These are phyloP conservation scores for Pseudogymnoascus destructans DNA, from an alignment of 2,329 filamentous ascomycete species.

Conservation along the genomic window DNA sequence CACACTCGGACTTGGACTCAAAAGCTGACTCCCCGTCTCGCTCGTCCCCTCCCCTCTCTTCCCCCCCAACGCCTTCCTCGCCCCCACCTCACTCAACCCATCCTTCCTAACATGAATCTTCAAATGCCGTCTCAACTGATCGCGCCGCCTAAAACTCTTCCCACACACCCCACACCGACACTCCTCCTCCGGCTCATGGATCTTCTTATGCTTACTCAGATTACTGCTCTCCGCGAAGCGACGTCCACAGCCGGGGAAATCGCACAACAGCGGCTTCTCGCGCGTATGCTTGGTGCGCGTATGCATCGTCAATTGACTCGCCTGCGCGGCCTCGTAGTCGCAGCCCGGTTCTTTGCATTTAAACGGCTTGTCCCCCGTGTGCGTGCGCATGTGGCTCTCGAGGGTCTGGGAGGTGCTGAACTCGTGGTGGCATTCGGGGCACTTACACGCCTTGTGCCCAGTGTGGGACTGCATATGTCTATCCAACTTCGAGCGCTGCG, in stretches of 20 bases:
- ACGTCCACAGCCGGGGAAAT: conserved; percentile 38
- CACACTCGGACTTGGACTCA: neutral
- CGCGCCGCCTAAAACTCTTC: conserved; percentile 45
- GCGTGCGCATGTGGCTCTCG: conserved; percentile 52
- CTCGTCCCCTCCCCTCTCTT: neutral
- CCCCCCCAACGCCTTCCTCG: neutral
- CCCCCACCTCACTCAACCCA: neutral
- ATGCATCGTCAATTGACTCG: conserved; percentile 38
- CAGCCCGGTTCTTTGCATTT: conserved; percentile 30
- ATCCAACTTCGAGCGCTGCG: conserved; percentile 49
- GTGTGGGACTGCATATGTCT: conserved; percentile 54
- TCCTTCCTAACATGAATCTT: conserved; percentile 24
- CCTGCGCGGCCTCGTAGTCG: conserved; percentile 6
- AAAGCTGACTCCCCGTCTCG: neutral
- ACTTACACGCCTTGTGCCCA: conserved; percentile 46
- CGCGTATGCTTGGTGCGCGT: conserved; percentile 48
- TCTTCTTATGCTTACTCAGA: conserved; percentile 51
- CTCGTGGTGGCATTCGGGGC: conserved; percentile 39
- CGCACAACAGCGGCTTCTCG: conserved; percentile 47
- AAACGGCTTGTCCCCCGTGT: conserved; percentile 53
- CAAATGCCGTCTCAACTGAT: conserved; percentile 46
- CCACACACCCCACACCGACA: conserved; percentile 38
- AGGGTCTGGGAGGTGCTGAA: conserved; percentile 57
- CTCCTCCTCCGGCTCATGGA: conserved; percentile 41
- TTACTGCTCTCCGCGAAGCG: conserved; percentile 53